These are phyloP conservation scores for Tylopilus balloui DNA, from an alignment of 768 basidiomycete genomes.

Conservation along the genomic window DNA sequence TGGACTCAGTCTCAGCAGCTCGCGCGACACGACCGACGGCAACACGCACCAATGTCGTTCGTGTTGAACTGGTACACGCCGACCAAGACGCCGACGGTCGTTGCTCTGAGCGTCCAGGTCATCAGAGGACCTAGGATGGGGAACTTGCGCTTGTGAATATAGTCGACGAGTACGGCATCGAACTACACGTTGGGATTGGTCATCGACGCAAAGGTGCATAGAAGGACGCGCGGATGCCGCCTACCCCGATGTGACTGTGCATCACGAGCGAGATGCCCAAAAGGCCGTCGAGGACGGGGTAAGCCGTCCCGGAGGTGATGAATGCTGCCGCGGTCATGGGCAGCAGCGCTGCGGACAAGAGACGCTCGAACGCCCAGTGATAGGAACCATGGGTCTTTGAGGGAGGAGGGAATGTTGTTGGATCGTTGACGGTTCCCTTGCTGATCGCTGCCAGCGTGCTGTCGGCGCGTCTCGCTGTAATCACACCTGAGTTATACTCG, in stretches of 20 bases:
- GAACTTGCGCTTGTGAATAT: conserved; percentile 91
- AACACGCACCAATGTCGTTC: conserved; percentile 84
- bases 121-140: conserved; percentile 65
- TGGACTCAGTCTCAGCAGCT: neutral
- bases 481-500: neutral
- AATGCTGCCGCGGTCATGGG: conserved; percentile 87
- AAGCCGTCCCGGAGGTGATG: conserved; percentile 65
- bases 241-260: conserved; percentile 93
- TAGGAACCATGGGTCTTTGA: conserved; percentile 83
- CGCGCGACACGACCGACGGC: neutral
- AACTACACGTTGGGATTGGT: conserved; percentile 46
- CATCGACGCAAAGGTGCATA: neutral
- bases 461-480: conserved; percentile 39
- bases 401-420: conserved; percentile 81
- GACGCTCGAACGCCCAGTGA: conserved; percentile 90
- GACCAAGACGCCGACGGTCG: conserved; percentile 77
- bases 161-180: conserved; percentile 76
- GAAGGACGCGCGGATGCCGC: conserved; percentile 14
- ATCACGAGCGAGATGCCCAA: conserved; percentile 84
- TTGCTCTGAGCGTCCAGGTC: conserved; percentile 73
- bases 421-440: conserved; percentile 93
- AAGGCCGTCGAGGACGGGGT: conserved; percentile 87
- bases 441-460: conserved; percentile 60
- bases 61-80: conserved; percentile 99
- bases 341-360: conserved; percentile 81